Percentiles rank a stretch among this genome's conserved stretches.
Evolutionary conservation across 2,329 filamentous ascomycete genomes (phyloP).

Genomic region (Myriosclerotinia duriaeana): DNA sequence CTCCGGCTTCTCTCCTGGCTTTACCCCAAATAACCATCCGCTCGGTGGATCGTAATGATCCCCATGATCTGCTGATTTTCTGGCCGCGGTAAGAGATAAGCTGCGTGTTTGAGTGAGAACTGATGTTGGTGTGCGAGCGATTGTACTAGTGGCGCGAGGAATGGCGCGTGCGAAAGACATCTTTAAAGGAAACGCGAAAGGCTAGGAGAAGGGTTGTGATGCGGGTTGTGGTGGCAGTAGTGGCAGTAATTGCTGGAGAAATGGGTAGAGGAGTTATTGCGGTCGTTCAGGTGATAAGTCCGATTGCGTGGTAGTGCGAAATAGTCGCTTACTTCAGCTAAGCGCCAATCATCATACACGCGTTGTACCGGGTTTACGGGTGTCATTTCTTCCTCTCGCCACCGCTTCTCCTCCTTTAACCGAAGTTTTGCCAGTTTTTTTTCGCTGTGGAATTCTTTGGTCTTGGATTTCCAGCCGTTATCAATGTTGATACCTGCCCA

Average conservation of each 20-base stretch:
- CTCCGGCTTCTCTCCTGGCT: conserved; percentile 92
- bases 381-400: no score
- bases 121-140: conserved; percentile 3
- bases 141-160: conserved; percentile 10
- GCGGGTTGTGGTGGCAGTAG: not conserved
- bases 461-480: no score
- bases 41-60: conserved; percentile 81
- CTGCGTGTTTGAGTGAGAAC: conserved; percentile 11
- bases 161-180: conserved; percentile 18
- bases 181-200: not conserved
- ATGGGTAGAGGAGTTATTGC: not conserved
- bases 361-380: no score
- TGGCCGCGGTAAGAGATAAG: not conserved
- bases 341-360: no score
- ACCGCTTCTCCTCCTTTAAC: no score
- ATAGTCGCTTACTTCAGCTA: no score
- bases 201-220: no score
- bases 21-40: conserved; percentile 91
- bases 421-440: no score
- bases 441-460: no score
- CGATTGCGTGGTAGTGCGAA: no score
- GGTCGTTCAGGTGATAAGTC: not conserved
- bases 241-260: not conserved
- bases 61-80: conserved; percentile 31
- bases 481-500: no score